phyloP scores from a whole-genome alignment of 305 asterid species.

The Nicotiana rustica region DNA sequence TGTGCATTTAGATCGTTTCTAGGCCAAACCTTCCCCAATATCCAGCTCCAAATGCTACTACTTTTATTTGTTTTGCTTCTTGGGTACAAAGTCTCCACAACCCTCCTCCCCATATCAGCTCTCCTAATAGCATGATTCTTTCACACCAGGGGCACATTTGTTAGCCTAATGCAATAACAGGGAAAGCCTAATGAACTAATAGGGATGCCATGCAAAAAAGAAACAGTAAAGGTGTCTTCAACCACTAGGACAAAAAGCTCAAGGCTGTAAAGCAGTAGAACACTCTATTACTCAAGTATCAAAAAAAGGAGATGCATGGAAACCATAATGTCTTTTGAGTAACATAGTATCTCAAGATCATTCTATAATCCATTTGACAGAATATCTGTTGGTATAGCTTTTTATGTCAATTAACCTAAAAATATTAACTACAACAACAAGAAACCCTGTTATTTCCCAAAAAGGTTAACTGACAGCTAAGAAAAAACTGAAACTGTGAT shows the following conservation, averaged over 20 bases:
- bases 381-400: neutral
- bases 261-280: conserved; percentile 15
- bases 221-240: conserved; percentile 17
- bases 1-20: conserved; percentile 44
- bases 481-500: neutral
- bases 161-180: conserved; percentile 10
- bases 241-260: conserved; percentile 21
- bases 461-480: too few species aligned
- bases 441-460: too few species aligned
- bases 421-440: too few species aligned
- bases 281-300: neutral
- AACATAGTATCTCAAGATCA: conserved; percentile 12
- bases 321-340: neutral
- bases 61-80: conserved; percentile 44
- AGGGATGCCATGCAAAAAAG: neutral
- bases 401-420: neutral
- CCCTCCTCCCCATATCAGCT: conserved; percentile 82
- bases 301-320: conserved; percentile 22
- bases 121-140: conserved; percentile 96
- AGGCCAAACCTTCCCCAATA: conserved; percentile 67
- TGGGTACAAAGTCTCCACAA: conserved; percentile 82
- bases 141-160: conserved; percentile 33
- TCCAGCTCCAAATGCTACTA: conserved; percentile 68
- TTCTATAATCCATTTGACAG: conserved; percentile 11
- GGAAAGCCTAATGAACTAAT: neutral